Base-by-base conservation (phyloP, 257 asterid genomes). In the Solanum raphanifolium region DNA sequence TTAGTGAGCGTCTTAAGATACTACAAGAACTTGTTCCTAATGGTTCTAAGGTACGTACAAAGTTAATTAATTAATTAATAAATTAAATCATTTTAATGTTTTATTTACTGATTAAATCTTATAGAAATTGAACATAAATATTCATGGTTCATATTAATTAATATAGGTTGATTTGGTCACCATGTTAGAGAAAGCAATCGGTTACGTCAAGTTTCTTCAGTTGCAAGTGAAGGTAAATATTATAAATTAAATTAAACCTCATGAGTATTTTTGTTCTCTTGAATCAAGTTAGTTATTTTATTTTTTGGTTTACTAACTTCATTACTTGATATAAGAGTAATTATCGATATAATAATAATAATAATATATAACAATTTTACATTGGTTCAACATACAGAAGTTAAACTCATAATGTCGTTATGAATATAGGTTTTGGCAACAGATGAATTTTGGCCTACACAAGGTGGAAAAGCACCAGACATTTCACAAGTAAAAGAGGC, bases 401-500 rank as follows among this genome's bases (percentile, higher is more conserved):
- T 23, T 88, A 27, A 6, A 23, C 7, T 69, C 66, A 0, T 31
- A 32, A 1, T 15, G 16, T 81, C 3, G 21, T 25, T 46, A n/a
- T 34, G 6, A 2, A 12, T 36, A 12, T 86, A 96, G 99, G 98
- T 96, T 23, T 93, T 96, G 94, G 99, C 98, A 32, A 93, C 98
- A 0, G 98, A 96, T 90, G 99, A 96, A 29, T 95, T 96, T 89
- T 96, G 99, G 99, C 99, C 99, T 4, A 94, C 95, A 72, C 98
- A 95, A 87, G 98, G 97, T 6, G 96, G 96, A 75, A 94, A 94
- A 90, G 98, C 96, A 13, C 98, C 98, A 0, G 98, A 96, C 21
- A 94, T 96, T 62, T 91, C 95, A 68, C 98, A 95, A 89, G 99
- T 95, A 25, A 92, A 94, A 91, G 98, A 94, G 90, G 96, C 98